Conservation (phyloP, 192 early-diverging fungal genomes). For the Backusella luteola region DNA sequence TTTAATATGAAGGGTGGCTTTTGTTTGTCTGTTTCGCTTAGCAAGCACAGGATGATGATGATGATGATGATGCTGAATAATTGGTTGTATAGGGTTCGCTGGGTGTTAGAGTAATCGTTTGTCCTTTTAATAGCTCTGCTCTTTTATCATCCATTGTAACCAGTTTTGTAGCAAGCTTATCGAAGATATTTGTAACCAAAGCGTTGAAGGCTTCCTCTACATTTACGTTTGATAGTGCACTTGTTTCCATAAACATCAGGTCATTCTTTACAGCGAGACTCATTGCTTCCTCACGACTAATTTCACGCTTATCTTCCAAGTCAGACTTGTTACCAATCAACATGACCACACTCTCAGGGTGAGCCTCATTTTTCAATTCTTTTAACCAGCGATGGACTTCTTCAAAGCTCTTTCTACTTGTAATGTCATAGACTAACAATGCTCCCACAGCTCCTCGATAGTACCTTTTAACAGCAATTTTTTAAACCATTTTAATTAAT, state of each 20-base stretch:
- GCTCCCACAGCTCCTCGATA: constrained; percentile 77
- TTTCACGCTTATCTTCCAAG: constrained; percentile 64
- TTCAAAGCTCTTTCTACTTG: constrained; percentile 64
- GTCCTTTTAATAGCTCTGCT: background rate
- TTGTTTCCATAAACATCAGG: constrained; percentile 85
- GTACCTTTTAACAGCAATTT: constrained; percentile 51
- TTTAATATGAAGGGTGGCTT: background rate
- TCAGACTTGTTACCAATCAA: constrained; percentile 93
- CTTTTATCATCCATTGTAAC: constrained; percentile 13
- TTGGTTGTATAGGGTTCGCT: background rate
- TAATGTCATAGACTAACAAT: constrained; percentile 71
- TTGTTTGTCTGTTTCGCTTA: background rate
- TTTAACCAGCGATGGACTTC: constrained; percentile 75
- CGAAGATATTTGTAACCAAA: constrained; percentile 10
- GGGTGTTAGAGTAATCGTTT: background rate
- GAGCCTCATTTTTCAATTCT: constrained; percentile 88
- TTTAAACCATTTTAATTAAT: background rate
- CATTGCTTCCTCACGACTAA: constrained; percentile 81
- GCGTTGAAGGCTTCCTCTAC: constrained; percentile 72
- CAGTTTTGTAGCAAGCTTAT: constrained; percentile 2
- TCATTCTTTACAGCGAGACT: constrained; percentile 80
- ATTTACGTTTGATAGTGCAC: constrained; percentile 69
- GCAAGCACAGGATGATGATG: background rate
- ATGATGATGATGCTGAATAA: background rate
- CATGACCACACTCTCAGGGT: constrained; percentile 84